Evolutionary conservation across 2,329 filamentous ascomycete species (phyloP), one percentile per base, ranked within the genome.

Genomic region (Cercospora sp.): DNA sequence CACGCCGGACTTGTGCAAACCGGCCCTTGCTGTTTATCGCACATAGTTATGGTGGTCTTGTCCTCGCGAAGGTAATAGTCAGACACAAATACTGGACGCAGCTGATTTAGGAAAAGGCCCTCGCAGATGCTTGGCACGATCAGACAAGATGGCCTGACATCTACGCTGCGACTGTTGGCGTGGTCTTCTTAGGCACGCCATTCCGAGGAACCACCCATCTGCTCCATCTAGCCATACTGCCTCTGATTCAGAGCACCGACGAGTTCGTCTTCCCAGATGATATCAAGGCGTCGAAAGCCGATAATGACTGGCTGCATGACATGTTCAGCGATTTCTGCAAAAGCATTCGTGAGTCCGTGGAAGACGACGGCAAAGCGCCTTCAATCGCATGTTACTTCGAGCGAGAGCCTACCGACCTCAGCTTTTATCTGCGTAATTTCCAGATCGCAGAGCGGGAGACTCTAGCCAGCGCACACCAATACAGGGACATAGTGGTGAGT

Each of bases 1-100:
- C 13, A 16, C 34, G 34, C 5, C 34, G 5, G 13, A 40, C 4
- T 7, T 40, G 34, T 16, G 34, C 13, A 1, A 16, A 16, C 3
- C 34, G 34, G 2, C 13, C 34, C 2, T 40, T 40, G 13, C 13
- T 40, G 13, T 40, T 40, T 16, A 7, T 40, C 3, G 34, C 34
- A 16, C 34, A 40, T 16, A 40, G 34, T 13, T 40, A 40, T 40
- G 34, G 34, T 16, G 13, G 34, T 1, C 34, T 40, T 3, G 13
- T 40, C 34, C 34, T 40, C 13, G 13, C 13, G 5, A 16, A 40
- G 34, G 34, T 40, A 40, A 6, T 6, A 2, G 0, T 7, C 3
- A 1, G 0, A 40, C 0, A 16, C 34, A 16, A 16, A 7, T 0
- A 2, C 1, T 7, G 5, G 5, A n/a, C 37, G 3, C 37, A 8